Evolutionary conservation across 2,329 filamentous ascomycete genomes (phyloP).

Genomic region (Fonsecaea erecta): DNA sequence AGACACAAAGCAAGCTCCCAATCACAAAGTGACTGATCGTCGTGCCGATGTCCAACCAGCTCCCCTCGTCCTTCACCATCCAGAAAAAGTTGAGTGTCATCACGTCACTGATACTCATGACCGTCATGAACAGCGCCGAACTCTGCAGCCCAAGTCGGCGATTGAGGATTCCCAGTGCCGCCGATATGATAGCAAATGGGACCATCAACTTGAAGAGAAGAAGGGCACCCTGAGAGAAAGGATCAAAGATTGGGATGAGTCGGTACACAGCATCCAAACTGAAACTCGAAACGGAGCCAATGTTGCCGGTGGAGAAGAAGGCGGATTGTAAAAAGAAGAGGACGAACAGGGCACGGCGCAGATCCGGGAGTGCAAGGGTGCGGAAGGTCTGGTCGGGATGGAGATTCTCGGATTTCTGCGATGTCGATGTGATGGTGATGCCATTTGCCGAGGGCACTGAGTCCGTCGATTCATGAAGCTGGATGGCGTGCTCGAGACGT

Average conservation of each 20-base stretch:
- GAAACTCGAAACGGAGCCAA: conserved; percentile 92
- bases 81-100: conserved; percentile 97
- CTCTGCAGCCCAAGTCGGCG: conserved; percentile 80
- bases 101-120: conserved; percentile 88
- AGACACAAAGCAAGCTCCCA: conserved; percentile 84
- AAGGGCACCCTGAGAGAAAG: conserved; percentile 86
- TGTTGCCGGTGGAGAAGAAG: conserved; percentile 96
- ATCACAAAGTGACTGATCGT: conserved; percentile 96
- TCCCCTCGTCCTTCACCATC: conserved; percentile 94
- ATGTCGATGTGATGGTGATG: conserved; percentile 35
- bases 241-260: conserved; percentile 88
- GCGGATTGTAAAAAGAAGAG: conserved; percentile 91
- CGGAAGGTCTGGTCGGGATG: conserved; percentile 55
- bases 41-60: conserved; percentile 95
- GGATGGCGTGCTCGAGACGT: conserved; percentile 79
- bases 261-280: conserved; percentile 87
- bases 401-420: conserved; percentile 41
- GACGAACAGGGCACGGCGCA: conserved; percentile 90
- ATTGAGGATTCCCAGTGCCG: conserved; percentile 93
- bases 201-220: conserved; percentile 89
- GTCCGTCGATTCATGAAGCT: conserved; percentile 25
- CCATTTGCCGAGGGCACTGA: conserved; percentile 26
- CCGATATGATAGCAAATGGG: conserved; percentile 88
- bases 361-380: conserved; percentile 77
- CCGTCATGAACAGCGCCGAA: conserved; percentile 88